Conservation (phyloP, 176 grass and related monocot species). For the sorghum (Sorghum bicolor) region Sorghum_bicolor_NCBIv3 NC_012870.2:1922501-1923000, state of each 20-base stretch:
- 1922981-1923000: slow-evolving; percentile 34
- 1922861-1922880: background rate
- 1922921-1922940: background rate
- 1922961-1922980: background rate
- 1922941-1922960: slow-evolving; percentile 14
- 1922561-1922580: background rate
- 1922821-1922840: background rate
- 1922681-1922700: background rate
- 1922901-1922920: background rate
- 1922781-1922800: background rate
- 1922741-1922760: slow-evolving; percentile 5
- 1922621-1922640: background rate
- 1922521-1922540: background rate
- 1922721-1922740: background rate
- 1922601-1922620: background rate
- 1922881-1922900: background rate
- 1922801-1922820: background rate
- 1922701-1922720: background rate
- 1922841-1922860: background rate
- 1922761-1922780: background rate
- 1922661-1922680: background rate
- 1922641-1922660: background rate
- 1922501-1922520: background rate
- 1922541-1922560: background rate
- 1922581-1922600: background rate